Base-by-base conservation (phyloP, 1,284 basidiomycete genomes). In the Chiua sp. region DNA sequence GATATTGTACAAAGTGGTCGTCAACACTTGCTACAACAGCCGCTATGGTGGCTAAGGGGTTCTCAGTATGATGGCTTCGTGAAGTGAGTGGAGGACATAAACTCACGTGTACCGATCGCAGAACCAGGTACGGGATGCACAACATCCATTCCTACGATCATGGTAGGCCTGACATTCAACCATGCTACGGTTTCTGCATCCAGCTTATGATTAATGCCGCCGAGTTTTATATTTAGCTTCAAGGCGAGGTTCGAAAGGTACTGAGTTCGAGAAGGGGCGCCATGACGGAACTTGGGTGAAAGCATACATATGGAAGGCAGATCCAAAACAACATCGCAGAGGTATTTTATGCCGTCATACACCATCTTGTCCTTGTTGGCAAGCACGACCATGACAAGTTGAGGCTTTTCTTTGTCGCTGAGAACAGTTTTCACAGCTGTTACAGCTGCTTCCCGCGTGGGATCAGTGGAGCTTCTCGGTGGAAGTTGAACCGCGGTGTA, bases 201-300 rank as follows among this genome's bases (percentile, higher is more conserved):
- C 28, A 92, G 75, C 23, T 72, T 72, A 65, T 91, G 90, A 68
- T 93, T 93, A 55, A 88, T 76, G 26, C 91, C 91, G 5, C 89
- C 88, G 57, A 91, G 74, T 77, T 93, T 93, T 80, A 88, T 88
- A 73, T 93, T 93, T 57, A 92, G 78, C 66, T 92, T 92, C 56
- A 91, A 76, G 0, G 87, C 86, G 39, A 92, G 87, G 68, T 92
- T 92, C 37, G 88, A 87, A 59, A 84, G 90, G 67, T 91, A 91
- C 65, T 90, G 87, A 32, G 79, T 59, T 30, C 77, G 82, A 61
- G 87, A 82, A 67, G 85, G 87, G 30, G 30, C 30, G 30, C 30
- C 30, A 32, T 32, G 30, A 57, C 84, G 76, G 67, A 92, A 82
- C 75, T 90, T 91, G 33, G 74, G 69, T 1, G 83, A 75, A 59